phyloP scores from a whole-genome alignment of 352 stramenopile species.

The Phytophthora fragariaefolia region DNA sequence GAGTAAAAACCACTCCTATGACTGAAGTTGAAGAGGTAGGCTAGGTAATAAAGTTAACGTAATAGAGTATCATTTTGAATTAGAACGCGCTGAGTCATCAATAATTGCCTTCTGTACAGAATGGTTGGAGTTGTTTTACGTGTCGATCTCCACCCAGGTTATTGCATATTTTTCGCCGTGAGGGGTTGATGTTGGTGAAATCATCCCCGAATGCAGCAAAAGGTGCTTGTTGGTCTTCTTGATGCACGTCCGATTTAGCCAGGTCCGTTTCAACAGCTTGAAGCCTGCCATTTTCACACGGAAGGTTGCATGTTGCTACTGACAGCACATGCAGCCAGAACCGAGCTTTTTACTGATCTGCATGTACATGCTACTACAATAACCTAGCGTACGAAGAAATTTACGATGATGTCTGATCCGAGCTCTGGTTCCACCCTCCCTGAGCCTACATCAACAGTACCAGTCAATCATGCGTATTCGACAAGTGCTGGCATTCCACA shows the following conservation, averaged over 20 bases:
- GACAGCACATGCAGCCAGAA: background rate
- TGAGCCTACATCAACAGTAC: slow-evolving; percentile 1
- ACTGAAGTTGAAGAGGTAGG: too few relatives aligned
- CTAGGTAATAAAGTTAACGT: too few relatives aligned
- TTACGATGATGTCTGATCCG: slow-evolving; percentile 6
- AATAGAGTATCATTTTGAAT: too few relatives aligned
- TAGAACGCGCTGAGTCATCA: too few relatives aligned
- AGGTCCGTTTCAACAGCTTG: background rate
- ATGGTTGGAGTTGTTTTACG: too few relatives aligned
- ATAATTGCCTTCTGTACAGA: too few relatives aligned
- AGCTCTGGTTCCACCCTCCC: background rate
- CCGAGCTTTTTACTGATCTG: background rate
- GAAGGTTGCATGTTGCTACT: background rate
- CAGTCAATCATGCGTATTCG: background rate
- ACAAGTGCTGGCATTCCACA: background rate
- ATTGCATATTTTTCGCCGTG: too few relatives aligned
- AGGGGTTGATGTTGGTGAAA: too few relatives aligned
- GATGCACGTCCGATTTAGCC: background rate
- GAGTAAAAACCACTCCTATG: too few relatives aligned
- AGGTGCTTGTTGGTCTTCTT: too few relatives aligned
- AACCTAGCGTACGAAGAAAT: background rate
- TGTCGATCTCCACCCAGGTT: too few relatives aligned
- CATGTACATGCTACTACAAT: background rate
- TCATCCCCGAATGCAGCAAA: too few relatives aligned
- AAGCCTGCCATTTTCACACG: background rate